Evolutionary conservation across 306 rosid genomes (phyloP).

Genomic region (Vigna trinervia): DNA sequence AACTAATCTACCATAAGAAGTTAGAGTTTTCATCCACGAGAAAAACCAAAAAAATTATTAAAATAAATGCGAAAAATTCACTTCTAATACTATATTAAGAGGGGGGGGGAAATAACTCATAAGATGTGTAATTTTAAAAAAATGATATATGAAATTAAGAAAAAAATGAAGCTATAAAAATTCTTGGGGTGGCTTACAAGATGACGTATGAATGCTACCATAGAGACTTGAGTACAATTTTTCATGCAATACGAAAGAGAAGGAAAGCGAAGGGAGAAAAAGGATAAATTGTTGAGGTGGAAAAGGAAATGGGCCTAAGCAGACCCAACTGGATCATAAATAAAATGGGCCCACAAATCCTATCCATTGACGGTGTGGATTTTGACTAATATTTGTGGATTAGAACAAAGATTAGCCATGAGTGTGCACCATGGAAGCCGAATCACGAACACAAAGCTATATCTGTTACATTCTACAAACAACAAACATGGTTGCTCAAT

Average conservation of each 20-base stretch:
- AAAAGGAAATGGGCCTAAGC: constrained; percentile 37
- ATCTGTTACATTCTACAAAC: constrained; percentile 11
- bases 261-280: constrained; percentile 35
- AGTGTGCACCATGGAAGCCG: constrained; percentile 24
- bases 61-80: too few species aligned
- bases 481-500: constrained; percentile 25
- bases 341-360: constrained; percentile 50
- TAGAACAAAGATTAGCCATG: constrained; percentile 31
- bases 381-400: constrained; percentile 35
- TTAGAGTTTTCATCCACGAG: too few species aligned
- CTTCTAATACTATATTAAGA: too few species aligned
- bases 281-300: constrained; percentile 38
- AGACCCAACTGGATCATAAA: constrained; percentile 47
- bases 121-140: too few species aligned
- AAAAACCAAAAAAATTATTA: too few species aligned
- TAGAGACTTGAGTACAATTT: constrained; percentile 10
- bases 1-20: too few species aligned
- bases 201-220: neutral
- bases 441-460: constrained; percentile 13
- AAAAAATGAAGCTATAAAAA: neutral
- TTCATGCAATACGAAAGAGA: constrained; percentile 9
- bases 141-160: too few species aligned
- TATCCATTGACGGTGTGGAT: constrained; percentile 35
- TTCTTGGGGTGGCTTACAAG: constrained; percentile 38
- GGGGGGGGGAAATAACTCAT: too few species aligned